phyloP scores from a whole-genome alignment of 148 eudicot species.

The Fagopyrum tataricum region DNA sequence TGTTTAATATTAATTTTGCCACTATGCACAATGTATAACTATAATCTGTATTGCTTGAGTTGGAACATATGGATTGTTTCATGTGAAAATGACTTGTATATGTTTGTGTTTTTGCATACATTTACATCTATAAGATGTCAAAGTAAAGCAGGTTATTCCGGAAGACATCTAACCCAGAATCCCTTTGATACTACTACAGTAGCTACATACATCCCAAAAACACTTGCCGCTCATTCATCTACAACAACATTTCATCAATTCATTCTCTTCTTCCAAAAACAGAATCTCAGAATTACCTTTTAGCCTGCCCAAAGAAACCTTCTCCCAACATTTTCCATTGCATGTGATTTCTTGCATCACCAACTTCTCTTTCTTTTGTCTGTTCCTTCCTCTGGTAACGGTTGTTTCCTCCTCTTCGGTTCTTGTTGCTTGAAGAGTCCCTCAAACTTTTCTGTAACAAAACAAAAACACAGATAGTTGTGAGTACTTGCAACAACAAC shows the following conservation, averaged over 20 bases:
- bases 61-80: not conserved
- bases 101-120: not conserved
- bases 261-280: too few relatives aligned
- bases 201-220: not conserved
- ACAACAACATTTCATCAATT: not conserved
- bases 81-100: not conserved
- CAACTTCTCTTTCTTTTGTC: slow-evolving; percentile 28
- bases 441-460: slow-evolving; percentile 2
- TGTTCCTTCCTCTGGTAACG: slow-evolving; percentile 32
- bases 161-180: not conserved
- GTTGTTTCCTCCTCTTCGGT: slow-evolving; percentile 36
- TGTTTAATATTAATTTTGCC: too few relatives aligned
- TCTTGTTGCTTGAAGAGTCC: slow-evolving; percentile 33
- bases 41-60: too few relatives aligned
- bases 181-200: not conserved
- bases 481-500: too few relatives aligned
- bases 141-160: not conserved
- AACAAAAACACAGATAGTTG: too few relatives aligned
- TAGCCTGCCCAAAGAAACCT: slow-evolving; percentile 24
- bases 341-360: slow-evolving; percentile 24
- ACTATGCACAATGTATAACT: too few relatives aligned
- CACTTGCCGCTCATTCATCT: not conserved
- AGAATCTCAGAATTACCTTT: slow-evolving; percentile 16
- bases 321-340: slow-evolving; percentile 16
- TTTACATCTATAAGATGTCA: slow-evolving; percentile 7